phyloP scores from a whole-genome alignment of 805 yeast species.

The Wickerhamiella musiphila region DNA sequence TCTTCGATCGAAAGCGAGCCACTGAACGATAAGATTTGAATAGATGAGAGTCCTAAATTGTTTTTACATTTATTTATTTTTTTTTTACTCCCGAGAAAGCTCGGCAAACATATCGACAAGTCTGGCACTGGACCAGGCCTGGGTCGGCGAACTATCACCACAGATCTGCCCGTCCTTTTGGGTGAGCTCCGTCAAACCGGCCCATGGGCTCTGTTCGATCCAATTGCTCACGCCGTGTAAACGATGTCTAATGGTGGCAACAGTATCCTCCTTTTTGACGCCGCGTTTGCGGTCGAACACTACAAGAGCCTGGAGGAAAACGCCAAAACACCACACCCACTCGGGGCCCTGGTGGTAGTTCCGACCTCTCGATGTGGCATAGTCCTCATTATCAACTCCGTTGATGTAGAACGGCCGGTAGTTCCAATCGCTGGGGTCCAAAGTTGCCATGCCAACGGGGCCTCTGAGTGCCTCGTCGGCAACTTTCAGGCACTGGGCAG shows the following conservation, averaged over 20 bases:
- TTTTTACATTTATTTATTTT: not conserved
- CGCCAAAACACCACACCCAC: conserved; percentile 91
- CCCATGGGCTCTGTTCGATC: conserved; percentile 72
- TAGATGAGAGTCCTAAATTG: not conserved
- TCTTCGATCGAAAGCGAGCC: not conserved
- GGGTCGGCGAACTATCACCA: conserved; percentile 81
- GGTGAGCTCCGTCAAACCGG: conserved; percentile 83
- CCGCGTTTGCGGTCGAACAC: conserved; percentile 32
- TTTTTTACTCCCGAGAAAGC: no score
- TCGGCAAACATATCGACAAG: conserved; percentile 65
- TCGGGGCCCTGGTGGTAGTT: conserved; percentile 98
- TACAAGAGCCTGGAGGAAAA: conserved; percentile 62
- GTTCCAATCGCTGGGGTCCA: conserved; percentile 84
- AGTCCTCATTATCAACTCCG: conserved; percentile 64
- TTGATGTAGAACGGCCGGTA: conserved; percentile 82
- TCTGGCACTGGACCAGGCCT: conserved; percentile 91
- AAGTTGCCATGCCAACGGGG: conserved; percentile 77
- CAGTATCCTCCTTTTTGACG: conserved; percentile 23
- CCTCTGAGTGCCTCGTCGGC: conserved; percentile 72
- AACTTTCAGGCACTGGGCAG: conserved; percentile 41
- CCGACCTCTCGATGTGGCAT: conserved; percentile 86
- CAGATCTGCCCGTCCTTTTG: conserved; percentile 75
- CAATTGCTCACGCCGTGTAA: conserved; percentile 48
- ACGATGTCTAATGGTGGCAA: conserved; percentile 39
- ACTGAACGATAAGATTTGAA: not conserved